Evolutionary conservation across 2,329 filamentous ascomycete species (phyloP).

Genomic region (Xylaria sp.): DNA sequence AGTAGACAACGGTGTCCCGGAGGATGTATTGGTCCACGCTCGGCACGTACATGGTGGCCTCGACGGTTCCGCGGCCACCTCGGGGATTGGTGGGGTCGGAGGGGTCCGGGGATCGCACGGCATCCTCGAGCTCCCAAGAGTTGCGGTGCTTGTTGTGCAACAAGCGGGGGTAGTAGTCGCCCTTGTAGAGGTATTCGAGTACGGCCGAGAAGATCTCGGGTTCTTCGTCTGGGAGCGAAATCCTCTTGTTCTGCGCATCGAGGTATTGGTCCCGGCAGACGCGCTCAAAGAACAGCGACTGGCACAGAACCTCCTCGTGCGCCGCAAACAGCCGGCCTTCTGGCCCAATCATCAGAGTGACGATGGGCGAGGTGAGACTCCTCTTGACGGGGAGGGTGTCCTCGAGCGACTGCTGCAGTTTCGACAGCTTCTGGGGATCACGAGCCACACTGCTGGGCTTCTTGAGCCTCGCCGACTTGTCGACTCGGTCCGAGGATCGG

Average conservation of each 20-base stretch:
- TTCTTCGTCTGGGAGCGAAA: conserved; percentile 79
- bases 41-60: conserved; percentile 82
- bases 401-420: conserved; percentile 84
- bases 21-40: conserved; percentile 81
- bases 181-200: conserved; percentile 97
- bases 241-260: conserved; percentile 80
- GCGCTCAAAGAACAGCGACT: conserved; percentile 85
- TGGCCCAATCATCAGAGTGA: conserved; percentile 84
- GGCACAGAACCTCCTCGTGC: conserved; percentile 89
- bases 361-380: conserved; percentile 72
- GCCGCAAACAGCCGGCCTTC: conserved; percentile 93
- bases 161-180: conserved; percentile 92
- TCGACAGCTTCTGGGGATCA: conserved; percentile 83
- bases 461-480: conserved; percentile 87
- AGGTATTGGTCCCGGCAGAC: conserved; percentile 78
- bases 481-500: conserved; percentile 83
- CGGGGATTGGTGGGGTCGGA: conserved; percentile 50
- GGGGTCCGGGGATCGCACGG: conserved; percentile 53
- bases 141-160: conserved; percentile 86
- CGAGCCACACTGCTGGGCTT: conserved; percentile 68
- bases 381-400: conserved; percentile 56
- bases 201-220: conserved; percentile 93
- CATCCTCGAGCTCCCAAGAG: conserved; percentile 89
- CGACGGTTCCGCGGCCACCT: conserved; percentile 61
- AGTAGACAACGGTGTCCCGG: conserved; percentile 95